Base-by-base conservation (phyloP, 129 eudicot genomes). In the Saposhnikovia divaricata region DNA sequence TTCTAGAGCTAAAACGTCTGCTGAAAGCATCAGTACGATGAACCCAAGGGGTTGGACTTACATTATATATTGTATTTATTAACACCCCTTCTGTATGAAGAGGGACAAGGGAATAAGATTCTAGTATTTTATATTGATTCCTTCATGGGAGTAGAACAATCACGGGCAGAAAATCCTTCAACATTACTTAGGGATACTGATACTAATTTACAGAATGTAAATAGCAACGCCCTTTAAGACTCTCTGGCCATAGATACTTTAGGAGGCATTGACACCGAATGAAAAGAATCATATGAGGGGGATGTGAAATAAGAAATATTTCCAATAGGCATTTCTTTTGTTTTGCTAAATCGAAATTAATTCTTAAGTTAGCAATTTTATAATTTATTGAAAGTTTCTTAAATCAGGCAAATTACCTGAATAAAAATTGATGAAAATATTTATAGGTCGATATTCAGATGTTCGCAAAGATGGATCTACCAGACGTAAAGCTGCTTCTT, bases 381-480 rank as follows among this genome's bases (percentile, higher is more conserved):
- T 2, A 66, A 39, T 66, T 66, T 1, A 5, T 68, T 69, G 9
- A 69, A 5, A 0, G 1, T 69, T 28, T 69, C 11, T 4, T 0
- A 28, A 7, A 31, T 69, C 23, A 34, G 38, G 74, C 44, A 34
- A 51, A 42, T 19, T 72, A 92, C 98, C 95, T 84, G 99, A 90
- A 88, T 96, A 96, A 81, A 89, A 96, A 69, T 90, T 92, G 39
- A 96, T 88, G 78, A 96, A 96, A 73, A 92, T 85, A 85, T 85
- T 96, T 77, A 96, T 90, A 76, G 98, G 99, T 72, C 99, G 84
- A 84, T 96, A 88, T 45, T 96, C 99, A 6, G 94, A 86, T 77
- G 99, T 85, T 80, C 88, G 88, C 82, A 88, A 68, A 7, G 73
- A 61, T 61, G 69, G 37, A 61, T 61, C 69, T 31, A 61, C 69